Evolutionary conservation across 192 early-diverging fungal genomes (phyloP).

Genomic region (Glomus cerebriforme): DNA sequence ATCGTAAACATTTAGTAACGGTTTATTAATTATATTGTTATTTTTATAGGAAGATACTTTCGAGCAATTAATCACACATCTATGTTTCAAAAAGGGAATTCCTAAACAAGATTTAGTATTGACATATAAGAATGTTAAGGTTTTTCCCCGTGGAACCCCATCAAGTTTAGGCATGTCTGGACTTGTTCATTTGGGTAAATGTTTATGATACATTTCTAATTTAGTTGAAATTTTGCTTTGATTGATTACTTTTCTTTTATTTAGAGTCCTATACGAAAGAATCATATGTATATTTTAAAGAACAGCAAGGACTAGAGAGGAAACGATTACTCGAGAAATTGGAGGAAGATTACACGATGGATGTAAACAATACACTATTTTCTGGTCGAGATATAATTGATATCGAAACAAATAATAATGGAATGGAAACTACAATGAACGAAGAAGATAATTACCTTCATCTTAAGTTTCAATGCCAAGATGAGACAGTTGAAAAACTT

Average conservation of each 20-base stretch:
- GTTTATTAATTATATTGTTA: not conserved
- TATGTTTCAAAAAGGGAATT: constrained; percentile 18
- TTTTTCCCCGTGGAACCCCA: constrained; percentile 33
- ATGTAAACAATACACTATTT: not conserved
- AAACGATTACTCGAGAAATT: not conserved
- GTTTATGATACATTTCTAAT: not conserved
- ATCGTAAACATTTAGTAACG: not conserved
- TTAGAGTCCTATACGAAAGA: constrained; percentile 26
- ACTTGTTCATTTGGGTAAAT: constrained; percentile 21
- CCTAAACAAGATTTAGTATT: constrained; percentile 21
- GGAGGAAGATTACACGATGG: not conserved
- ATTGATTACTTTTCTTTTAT: not conserved
- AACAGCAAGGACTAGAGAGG: constrained; percentile 1
- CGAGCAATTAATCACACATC: constrained; percentile 16
- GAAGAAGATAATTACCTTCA: constrained; percentile 14
- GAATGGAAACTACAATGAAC: not conserved
- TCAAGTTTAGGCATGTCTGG: constrained; percentile 25
- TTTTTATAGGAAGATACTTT: constrained; percentile 28
- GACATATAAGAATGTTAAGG: constrained; percentile 31
- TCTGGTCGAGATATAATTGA: not conserved
- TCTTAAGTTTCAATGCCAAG: constrained; percentile 23
- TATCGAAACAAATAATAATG: not conserved
- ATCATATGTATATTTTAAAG: constrained; percentile 16
- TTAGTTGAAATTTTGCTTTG: not conserved
- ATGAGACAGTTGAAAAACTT: constrained; percentile 27